phyloP scores from a whole-genome alignment of 2,329 filamentous ascomycete species.

The Colletotrichum eremochloae region DNA sequence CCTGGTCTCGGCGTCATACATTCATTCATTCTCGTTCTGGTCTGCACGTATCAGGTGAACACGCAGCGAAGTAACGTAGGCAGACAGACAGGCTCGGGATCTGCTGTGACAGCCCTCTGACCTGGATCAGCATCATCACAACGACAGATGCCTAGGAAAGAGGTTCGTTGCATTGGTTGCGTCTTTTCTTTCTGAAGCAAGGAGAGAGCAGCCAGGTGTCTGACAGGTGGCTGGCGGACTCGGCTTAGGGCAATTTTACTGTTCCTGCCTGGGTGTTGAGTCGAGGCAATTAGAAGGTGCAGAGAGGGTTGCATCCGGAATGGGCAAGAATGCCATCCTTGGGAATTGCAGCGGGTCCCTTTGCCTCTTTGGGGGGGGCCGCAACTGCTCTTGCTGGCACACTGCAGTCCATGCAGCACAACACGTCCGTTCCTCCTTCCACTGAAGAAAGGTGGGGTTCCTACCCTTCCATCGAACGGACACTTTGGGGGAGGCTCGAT shows the following conservation, averaged over 20 bases:
- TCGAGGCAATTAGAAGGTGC: not conserved
- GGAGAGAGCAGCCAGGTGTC: no score
- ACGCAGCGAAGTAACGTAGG: no score
- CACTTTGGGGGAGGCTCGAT: not conserved
- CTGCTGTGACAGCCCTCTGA: no score
- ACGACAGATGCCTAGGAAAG: no score
- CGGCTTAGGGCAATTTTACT: not conserved
- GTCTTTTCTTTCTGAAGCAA: not conserved
- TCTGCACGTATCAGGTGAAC: no score
- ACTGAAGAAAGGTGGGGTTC: not conserved
- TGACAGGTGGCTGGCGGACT: not conserved
- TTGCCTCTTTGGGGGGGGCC: no score
- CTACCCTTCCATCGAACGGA: not conserved
- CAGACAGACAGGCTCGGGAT: no score
- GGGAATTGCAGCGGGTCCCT: constrained; percentile 26
- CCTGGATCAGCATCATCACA: no score
- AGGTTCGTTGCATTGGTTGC: not conserved
- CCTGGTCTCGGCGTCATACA: constrained; percentile 12
- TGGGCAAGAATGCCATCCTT: not conserved
- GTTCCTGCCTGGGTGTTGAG: no score
- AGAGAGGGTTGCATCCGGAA: not conserved
- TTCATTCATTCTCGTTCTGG: no score
- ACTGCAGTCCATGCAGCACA: not conserved
- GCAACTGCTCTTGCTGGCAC: no score
- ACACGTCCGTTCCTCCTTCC: not conserved